These are phyloP conservation scores for Trichophyton rubrum DNA, from an alignment of 2,329 filamentous ascomycete species.

Conservation along the genomic window DNA sequence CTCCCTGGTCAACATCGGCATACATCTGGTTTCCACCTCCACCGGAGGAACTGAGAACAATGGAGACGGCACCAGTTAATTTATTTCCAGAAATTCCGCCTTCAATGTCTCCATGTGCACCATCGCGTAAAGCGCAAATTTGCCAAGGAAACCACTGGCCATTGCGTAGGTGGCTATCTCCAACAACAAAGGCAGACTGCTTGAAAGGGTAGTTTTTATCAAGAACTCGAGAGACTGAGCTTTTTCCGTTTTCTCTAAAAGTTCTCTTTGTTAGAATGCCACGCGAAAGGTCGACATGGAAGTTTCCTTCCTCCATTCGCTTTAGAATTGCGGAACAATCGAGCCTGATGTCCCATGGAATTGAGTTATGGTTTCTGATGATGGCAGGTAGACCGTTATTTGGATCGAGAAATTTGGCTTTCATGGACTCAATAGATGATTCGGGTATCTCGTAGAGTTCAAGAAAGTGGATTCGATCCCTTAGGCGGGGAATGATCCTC, in stretches of 20 bases:
- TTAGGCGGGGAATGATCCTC: constrained; percentile 6
- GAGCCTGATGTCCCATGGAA: constrained; percentile 14
- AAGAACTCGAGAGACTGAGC: constrained; percentile 9
- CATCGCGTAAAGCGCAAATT: constrained; percentile 17
- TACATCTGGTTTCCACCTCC: constrained; percentile 25
- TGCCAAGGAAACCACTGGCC: constrained; percentile 19
- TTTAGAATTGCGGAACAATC: constrained; percentile 9
- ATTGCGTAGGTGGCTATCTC: constrained; percentile 15
- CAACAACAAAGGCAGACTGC: constrained; percentile 5
- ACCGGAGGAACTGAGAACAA: constrained; percentile 36
- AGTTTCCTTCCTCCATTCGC: constrained; percentile 11
- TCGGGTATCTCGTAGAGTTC: constrained; percentile 7
- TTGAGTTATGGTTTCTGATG: not conserved
- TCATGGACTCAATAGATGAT: constrained; percentile 2
- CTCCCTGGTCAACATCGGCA: constrained; percentile 39
- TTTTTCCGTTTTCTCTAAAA: not conserved
- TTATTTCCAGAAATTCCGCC: constrained; percentile 38
- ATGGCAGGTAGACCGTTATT: constrained; percentile 12
- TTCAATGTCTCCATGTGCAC: constrained; percentile 17
- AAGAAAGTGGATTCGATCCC: constrained; percentile 9
- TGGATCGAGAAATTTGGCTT: constrained; percentile 8
- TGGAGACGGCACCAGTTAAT: constrained; percentile 39
- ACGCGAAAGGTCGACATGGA: constrained; percentile 9
- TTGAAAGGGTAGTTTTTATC: constrained; percentile 8
- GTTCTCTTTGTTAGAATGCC: constrained; percentile 7